Evolutionary conservation across 768 basidiomycete species (phyloP), one percentile per base, ranked within the genome.

Genomic region (Clavulina sp.): DNA sequence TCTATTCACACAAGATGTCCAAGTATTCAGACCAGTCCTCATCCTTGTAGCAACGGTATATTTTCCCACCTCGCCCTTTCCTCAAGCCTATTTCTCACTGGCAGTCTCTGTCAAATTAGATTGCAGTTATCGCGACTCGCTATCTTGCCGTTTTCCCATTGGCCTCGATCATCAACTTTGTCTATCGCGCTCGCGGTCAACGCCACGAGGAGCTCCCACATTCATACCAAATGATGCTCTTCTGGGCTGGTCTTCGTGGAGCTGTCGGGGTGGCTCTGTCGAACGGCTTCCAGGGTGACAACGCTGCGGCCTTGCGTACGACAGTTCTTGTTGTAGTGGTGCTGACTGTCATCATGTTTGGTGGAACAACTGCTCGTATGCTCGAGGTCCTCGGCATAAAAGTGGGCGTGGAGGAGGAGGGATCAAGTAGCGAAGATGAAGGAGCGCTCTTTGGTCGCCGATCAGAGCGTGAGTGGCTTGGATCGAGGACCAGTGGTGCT

Each of bases 211-310:
- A 96, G 58, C 69, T 99, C 3, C 92, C 95, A 1, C 92, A 97
- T 64, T 91, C 89, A 7, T 96, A 99, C 61, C 92, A 96, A 60
- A 93, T 97, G 87, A 95, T 97, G 91, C 69, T 97, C 16, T 97
- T 97, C 67, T 99, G 93, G 95, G 93, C 93, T 1, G 93, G 93
- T 4, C 68, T 99, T 50, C 73, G 95, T 28, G 95, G 95, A 32
- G 95, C 95, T 0, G 95, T 99, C 40, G 95, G 95, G 33, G 95
- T 99, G 21, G 95, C 95, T 3, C 76, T 99, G 29, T 95, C 95
- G 1, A 85, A 89, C 1, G 92, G 92, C 2, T 93, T 99, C 71
- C 81, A 81, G 52, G 93, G 95, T n/a, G 73, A 78, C 28, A 93
- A 93, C 61, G 88, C 88, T 0, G 79, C 87, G 59, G 87, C 85